Evolutionary conservation across 148 eudicot genomes (phyloP).

Genomic region (Camellia japonica): DNA sequence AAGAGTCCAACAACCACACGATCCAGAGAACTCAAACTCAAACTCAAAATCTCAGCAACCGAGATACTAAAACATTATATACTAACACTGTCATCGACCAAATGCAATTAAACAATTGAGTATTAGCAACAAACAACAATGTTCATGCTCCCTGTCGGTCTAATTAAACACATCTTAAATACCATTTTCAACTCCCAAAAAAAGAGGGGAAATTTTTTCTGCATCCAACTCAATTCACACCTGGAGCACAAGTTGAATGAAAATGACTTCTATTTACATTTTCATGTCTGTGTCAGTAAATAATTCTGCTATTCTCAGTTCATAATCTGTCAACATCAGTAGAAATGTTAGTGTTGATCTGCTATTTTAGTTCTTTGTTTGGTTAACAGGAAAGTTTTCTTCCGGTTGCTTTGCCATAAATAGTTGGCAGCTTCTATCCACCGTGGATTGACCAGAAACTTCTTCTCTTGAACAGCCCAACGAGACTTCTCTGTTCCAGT

Average conservation of each 20-base stretch:
- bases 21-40: no score
- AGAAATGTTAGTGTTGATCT: neutral
- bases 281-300: no score
- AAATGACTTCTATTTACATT: neutral
- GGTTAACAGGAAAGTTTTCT: constrained; percentile 65
- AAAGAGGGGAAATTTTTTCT: neutral
- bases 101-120: no score
- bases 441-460: constrained; percentile 58
- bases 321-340: neutral
- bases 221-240: neutral
- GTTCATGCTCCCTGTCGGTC: no score
- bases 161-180: no score
- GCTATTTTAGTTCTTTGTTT: constrained; percentile 9
- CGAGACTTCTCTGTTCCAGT: constrained; percentile 70
- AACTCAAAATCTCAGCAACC: no score
- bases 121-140: no score
- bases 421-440: constrained; percentile 78
- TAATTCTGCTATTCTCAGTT: neutral
- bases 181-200: no score
- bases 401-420: constrained; percentile 64
- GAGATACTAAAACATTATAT: no score
- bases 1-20: no score
- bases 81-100: no score
- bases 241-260: no score
- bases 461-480: constrained; percentile 64